A percentile compares a stretch with the other conserved stretches of the same genome.
These are phyloP conservation scores for Colletotrichum eleusines DNA, from an alignment of 2,329 filamentous ascomycete species.

Conservation along the genomic window DNA sequence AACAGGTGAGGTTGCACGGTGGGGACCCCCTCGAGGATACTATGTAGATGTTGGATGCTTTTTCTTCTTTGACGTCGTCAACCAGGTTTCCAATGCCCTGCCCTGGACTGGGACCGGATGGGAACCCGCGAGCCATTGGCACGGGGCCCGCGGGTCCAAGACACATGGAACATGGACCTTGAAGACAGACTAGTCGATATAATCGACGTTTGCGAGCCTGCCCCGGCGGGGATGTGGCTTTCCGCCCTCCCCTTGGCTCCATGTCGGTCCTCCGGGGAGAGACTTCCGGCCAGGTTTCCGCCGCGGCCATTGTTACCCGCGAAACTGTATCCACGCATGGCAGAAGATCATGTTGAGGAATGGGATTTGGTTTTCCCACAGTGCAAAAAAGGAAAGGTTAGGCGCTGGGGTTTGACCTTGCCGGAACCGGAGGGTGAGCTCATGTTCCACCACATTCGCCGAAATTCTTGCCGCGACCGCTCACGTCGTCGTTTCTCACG, in stretches of 20 bases:
- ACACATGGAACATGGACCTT: slow-evolving; percentile 18
- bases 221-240: background rate
- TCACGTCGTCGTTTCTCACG: background rate
- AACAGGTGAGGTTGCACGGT: slow-evolving; percentile 5
- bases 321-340: background rate
- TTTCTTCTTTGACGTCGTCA: slow-evolving; percentile 11
- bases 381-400: background rate
- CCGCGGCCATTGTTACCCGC: slow-evolving; percentile 1
- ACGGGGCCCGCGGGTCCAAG: slow-evolving; percentile 19
- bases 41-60: slow-evolving; percentile 20
- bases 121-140: slow-evolving; percentile 16
- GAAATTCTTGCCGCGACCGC: background rate
- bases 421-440: background rate
- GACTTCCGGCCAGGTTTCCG: slow-evolving; percentile 29
- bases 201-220: slow-evolving; percentile 12
- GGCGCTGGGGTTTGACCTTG: background rate
- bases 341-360: slow-evolving; percentile 15
- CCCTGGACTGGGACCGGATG: slow-evolving; percentile 5
- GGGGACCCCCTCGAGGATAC: slow-evolving; percentile 11
- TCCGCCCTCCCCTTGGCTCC: background rate
- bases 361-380: slow-evolving; percentile 15
- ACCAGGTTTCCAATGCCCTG: slow-evolving; percentile 20
- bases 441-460: slow-evolving; percentile 2
- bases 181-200: slow-evolving; percentile 5
- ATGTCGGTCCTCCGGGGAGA: slow-evolving; percentile 28